Evolutionary conservation across 2,329 filamentous ascomycete genomes (phyloP), one percentile per base, ranked within the genome.

Genomic region (Aspergillus persii): DNA sequence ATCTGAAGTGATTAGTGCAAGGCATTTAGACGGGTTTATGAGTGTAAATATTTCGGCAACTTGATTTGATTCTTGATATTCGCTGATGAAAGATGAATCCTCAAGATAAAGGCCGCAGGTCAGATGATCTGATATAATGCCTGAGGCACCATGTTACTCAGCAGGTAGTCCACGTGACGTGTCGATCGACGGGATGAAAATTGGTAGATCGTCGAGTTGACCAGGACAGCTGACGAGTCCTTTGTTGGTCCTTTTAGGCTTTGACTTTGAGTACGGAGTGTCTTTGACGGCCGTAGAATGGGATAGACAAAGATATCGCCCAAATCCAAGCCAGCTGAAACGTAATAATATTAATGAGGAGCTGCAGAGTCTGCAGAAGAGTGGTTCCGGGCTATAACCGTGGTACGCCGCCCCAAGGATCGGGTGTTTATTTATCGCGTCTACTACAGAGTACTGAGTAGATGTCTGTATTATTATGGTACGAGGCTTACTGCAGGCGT

Each of bases 1-100:
- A 74, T 39, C 53, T 72, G 53, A 61, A 69, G 60, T 60, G 26
- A 56, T 29, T n/a, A 3, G 8, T n/a, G 15, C 12, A 12, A 7
- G 46, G 26, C 2, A 1, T 4, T 36, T 4, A 36, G 33, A 3
- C 33, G 1, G 1, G 9, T 9, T 1, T 27, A 47, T 5, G 1
- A n/a, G 4, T 41, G 36, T 47, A 47, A 7, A 47, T 47, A 47
- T 47, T 23, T 46, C 18, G n/a, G 15, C 41, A 15, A 9, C 15
- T 23, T 23, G 18, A 23, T 23, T 31, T 31, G 30, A 31, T 31
- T 6, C 3, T 8, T 31, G 30, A 31, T 5, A 8, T 31, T 31
- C 30, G 8, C 6, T 31, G 30, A 31, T 31, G 30, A 31, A 12
- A 4, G 36, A 41, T n/a, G 12, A n/a, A n/a, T 7, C 36, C 15